Percentiles rank a stretch among this genome's conserved stretches.
Conservation (phyloP, 2,329 filamentous ascomycete species). For the Aspergillus latus region DNA sequence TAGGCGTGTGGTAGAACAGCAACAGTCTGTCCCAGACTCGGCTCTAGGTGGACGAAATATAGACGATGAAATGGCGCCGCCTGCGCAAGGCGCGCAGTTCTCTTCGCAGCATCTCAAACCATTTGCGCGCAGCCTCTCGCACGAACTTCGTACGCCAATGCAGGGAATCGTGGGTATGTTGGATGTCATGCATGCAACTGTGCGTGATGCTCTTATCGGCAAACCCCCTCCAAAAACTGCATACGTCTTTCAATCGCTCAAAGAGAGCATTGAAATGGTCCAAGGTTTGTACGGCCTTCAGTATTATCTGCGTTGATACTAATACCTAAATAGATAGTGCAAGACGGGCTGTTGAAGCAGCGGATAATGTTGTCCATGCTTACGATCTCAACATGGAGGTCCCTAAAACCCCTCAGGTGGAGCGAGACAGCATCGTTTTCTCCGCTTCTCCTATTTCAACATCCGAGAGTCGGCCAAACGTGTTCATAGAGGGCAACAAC, state of each 20-base stretch:
- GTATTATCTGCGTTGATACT: background rate
- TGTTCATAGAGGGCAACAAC: constrained; percentile 45
- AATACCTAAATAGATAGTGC: constrained; percentile 58
- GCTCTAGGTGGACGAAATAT: constrained; percentile 23
- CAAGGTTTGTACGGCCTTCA: constrained; percentile 52
- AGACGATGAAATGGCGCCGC: constrained; percentile 34
- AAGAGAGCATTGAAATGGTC: constrained; percentile 68
- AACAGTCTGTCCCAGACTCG: constrained; percentile 28
- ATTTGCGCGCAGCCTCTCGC: constrained; percentile 70
- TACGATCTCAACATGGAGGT: constrained; percentile 75
- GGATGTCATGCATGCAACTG: constrained; percentile 72
- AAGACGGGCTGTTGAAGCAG: constrained; percentile 68
- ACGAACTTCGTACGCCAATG: constrained; percentile 72
- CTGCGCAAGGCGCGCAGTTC: constrained; percentile 56
- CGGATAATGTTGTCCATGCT: constrained; percentile 73
- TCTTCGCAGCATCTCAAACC: constrained; percentile 66
- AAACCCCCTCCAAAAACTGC: constrained; percentile 53
- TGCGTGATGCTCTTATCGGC: constrained; percentile 63
- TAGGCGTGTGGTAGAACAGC: constrained; percentile 44
- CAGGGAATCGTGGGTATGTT: constrained; percentile 75
- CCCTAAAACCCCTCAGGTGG: constrained; percentile 60
- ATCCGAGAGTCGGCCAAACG: constrained; percentile 39
- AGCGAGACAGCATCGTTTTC: constrained; percentile 37
- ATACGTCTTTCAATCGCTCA: constrained; percentile 61
- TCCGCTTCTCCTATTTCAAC: constrained; percentile 24